Evolutionary conservation across 2,329 filamentous ascomycete genomes (phyloP).

Genomic region (Nectriaceae sp.): DNA sequence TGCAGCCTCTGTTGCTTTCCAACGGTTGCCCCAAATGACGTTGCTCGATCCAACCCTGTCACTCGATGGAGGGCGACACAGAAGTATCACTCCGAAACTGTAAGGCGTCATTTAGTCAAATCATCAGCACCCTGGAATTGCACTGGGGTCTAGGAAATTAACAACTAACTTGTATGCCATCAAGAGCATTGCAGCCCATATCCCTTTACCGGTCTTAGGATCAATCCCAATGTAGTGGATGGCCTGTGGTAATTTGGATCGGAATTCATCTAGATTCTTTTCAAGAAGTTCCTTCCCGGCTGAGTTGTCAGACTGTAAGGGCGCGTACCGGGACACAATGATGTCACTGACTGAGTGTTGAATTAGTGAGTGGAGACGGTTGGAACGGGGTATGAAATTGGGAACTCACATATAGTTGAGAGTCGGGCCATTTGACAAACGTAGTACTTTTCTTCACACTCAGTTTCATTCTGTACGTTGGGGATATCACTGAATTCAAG

Average conservation of each 20-base stretch:
- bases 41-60: neutral
- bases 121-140: neutral
- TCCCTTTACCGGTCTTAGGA: neutral
- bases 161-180: neutral
- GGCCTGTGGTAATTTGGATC: neutral
- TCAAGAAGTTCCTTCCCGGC: neutral
- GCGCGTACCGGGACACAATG: neutral
- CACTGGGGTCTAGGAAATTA: neutral
- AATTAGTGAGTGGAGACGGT: neutral
- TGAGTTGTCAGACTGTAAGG: neutral
- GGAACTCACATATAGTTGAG: neutral
- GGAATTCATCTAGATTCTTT: neutral
- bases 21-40: neutral
- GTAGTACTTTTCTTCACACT: neutral
- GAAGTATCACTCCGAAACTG: neutral
- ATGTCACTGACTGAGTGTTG: neutral
- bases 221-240: neutral
- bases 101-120: neutral
- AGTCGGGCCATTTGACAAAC: neutral
- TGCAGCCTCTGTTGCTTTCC: neutral
- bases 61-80: neutral
- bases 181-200: neutral
- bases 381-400: neutral
- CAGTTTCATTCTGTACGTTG: neutral
- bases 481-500: neutral